These are phyloP conservation scores for Pleodorina starrii DNA, from an alignment of 139 green algal genomes.

Conservation along the genomic window DNA sequence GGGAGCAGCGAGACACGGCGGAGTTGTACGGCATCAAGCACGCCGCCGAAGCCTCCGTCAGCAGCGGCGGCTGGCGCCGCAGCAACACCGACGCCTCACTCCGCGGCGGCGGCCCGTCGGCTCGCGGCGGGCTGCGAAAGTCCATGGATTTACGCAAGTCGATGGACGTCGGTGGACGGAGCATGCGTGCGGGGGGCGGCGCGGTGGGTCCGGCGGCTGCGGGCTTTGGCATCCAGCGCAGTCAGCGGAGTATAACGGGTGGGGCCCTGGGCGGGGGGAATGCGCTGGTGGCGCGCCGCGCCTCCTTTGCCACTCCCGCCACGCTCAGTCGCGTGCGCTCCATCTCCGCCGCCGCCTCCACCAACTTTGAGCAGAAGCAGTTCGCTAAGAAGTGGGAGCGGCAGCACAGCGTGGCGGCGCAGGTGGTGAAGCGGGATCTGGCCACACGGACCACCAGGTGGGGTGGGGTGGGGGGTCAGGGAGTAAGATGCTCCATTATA, in stretches of 20 bases:
- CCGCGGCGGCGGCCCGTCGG: background rate
- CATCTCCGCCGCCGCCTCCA: background rate
- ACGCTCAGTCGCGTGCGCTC: background rate
- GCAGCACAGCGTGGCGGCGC: conserved; percentile 12
- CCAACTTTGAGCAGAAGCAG: conserved; percentile 39
- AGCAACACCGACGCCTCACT: background rate
- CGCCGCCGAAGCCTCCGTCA: background rate
- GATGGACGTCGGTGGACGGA: background rate
- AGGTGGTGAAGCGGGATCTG: conserved; percentile 20
- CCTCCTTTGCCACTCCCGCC: background rate
- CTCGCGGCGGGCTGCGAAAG: too few relatives aligned
- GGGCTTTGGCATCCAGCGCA: background rate
- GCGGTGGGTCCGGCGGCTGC: background rate
- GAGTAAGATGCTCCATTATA: too few relatives aligned
- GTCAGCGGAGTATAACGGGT: background rate
- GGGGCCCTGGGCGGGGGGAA: background rate
- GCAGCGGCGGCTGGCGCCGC: too few relatives aligned
- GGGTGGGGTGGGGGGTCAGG: background rate
- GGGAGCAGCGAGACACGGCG: background rate
- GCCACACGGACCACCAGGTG: conserved; percentile 22
- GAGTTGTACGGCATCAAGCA: conserved; percentile 1
- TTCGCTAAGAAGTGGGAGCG: conserved; percentile 33
- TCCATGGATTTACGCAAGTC: background rate
- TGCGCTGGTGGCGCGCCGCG: background rate
- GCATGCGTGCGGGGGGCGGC: background rate